Percentiles rank a stretch among this genome's conserved stretches.
Conservation (phyloP, 495 filamentous ascomycete species). For the Aspergillus bridgeri region DNA sequence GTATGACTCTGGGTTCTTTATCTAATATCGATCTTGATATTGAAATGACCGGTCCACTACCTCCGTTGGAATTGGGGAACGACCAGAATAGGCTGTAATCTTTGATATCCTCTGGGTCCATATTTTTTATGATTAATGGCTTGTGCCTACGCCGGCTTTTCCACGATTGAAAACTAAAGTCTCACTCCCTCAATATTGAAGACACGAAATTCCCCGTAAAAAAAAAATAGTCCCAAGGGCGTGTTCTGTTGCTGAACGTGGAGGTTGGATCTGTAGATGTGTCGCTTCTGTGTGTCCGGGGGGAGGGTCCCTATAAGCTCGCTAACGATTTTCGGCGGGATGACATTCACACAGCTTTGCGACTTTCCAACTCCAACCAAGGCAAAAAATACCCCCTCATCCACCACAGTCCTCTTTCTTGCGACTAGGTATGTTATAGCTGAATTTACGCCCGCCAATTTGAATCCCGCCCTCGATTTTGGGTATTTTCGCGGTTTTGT, state of each 20-base stretch:
- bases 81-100: constrained; percentile 6
- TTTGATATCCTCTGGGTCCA: background rate
- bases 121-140: background rate
- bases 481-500: constrained; percentile 28
- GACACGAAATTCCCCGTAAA: background rate
- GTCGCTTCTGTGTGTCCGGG: constrained; percentile 25
- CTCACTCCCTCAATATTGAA: background rate
- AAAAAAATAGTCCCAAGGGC: background rate
- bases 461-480: constrained; percentile 26
- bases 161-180: constrained; percentile 5
- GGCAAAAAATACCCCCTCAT: constrained; percentile 39
- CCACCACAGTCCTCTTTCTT: constrained; percentile 37
- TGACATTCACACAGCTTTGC: constrained; percentile 44
- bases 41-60: constrained; percentile 8
- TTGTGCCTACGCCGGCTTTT: background rate
- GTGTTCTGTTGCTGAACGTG: constrained; percentile 14
- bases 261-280: constrained; percentile 28
- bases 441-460: constrained; percentile 11
- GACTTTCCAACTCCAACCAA: constrained; percentile 37
- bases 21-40: background rate
- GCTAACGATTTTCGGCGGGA: constrained; percentile 49
- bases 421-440: constrained; percentile 38
- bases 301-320: constrained; percentile 41
- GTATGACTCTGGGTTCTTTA: constrained; percentile 5
- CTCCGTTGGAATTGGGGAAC: constrained; percentile 9